Conservation (phyloP, 192 early-diverging fungal species). For the Neocallimastix lanati region DNA sequence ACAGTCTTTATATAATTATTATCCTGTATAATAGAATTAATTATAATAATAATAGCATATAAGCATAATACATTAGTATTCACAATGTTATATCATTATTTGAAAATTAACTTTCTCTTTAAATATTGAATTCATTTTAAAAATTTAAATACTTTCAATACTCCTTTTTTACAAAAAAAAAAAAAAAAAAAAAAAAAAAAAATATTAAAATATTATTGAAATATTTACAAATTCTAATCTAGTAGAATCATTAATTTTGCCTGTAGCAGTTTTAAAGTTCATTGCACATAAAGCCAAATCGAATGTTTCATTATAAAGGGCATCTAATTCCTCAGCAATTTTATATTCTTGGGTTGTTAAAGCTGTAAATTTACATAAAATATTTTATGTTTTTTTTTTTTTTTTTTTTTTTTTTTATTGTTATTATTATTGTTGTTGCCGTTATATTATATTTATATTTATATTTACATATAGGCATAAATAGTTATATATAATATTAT, state of each 20-base stretch:
- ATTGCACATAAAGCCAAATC: constrained; percentile 52
- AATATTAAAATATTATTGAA: not conserved
- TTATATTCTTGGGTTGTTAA: constrained; percentile 70
- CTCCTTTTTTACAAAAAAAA: too few species aligned
- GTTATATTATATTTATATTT: too few species aligned
- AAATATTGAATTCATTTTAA: too few species aligned
- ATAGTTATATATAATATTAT: too few species aligned
- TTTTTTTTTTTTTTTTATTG: not conserved
- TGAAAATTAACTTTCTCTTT: too few species aligned
- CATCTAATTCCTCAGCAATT: constrained; percentile 73
- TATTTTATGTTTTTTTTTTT: not conserved
- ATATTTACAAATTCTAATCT: constrained; percentile 53
- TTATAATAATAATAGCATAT: not conserved
- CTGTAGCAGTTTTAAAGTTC: constrained; percentile 70
- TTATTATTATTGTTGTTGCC: too few species aligned
- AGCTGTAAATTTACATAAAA: too few species aligned
- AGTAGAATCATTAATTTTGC: constrained; percentile 60
- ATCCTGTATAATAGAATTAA: constrained; percentile 28
- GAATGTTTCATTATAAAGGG: constrained; percentile 69
- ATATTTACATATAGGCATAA: too few species aligned
- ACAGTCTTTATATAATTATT: constrained; percentile 70
- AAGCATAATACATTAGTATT: not conserved
- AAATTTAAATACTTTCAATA: too few species aligned
- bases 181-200: not conserved
- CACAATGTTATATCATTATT: too few species aligned